Evolutionary conservation across 257 asterid species (phyloP), one percentile per base, ranked within the genome.

Genomic region (Nicotiana knightiana): DNA sequence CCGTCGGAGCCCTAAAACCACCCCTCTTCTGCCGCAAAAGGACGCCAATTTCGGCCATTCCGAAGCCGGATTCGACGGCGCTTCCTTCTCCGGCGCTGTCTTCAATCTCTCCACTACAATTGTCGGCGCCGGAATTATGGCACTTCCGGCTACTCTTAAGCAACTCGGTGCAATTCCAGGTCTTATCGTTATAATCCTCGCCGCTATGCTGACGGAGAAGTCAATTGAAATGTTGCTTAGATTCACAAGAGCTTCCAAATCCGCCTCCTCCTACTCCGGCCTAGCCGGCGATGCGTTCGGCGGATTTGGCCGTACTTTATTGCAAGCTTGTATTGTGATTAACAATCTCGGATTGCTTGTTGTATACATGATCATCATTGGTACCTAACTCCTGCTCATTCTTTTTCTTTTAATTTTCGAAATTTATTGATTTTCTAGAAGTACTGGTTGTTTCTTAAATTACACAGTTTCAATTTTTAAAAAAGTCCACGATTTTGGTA

Each of bases 91-190:
- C 76, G 95, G 98, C 13, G 95, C 97, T 15, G 94, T 94, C 71
- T 93, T 94, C 84, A 94, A 94, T 75, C 94, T 94, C 57, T 94
- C 98, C 57, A 94, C 93, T 82, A 91, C 97, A 80, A 87, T 94
- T 26, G 98, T 94, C 78, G 97, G 97, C 15, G 97, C 98, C 67
- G 97, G 98, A 54, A 94, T 94, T 62, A 94, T 94, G 98, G 97
- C 98, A 67, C 91, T 94, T 3, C 98, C 97, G 79, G 93, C 92
- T 35, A 93, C 98, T 4, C 90, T 94, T 46, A 93, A 93, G 84
- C 94, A 94, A 78, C 89, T 93, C 68, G 98, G 98, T 13, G 86
- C 77, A 24, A 82, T 94, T 81, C 95, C 97, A 1, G 97, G 98
- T 13, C 81, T 94, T 37, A 76, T 93, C 30, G 86, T 85, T 51